Percentiles rank a stretch among this genome's conserved stretches.
These are phyloP conservation scores for Microcyclospora pomicola DNA, from an alignment of 2,329 filamentous ascomycete species.

Conservation along the genomic window DNA sequence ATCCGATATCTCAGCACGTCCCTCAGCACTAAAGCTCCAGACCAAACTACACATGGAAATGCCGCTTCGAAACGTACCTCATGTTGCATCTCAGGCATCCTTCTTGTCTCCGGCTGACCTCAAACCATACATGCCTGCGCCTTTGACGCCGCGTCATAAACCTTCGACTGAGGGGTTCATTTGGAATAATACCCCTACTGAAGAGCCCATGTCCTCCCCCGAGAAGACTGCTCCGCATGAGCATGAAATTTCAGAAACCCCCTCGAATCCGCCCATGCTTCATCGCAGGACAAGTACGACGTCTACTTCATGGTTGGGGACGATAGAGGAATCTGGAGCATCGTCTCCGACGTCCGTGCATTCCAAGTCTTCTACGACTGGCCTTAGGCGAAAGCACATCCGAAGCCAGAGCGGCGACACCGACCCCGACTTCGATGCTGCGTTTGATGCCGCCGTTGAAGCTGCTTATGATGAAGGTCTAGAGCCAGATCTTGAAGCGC, in stretches of 20 bases:
- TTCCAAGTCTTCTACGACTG: conserved; percentile 60
- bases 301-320: conserved; percentile 31
- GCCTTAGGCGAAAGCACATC: conserved; percentile 55
- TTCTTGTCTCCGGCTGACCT: conserved; percentile 22
- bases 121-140: conserved; percentile 49
- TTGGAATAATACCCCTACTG: too few relatives aligned
- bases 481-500: conserved; percentile 50
- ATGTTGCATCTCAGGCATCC: too few relatives aligned
- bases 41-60: too few relatives aligned
- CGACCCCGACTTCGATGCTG: conserved; percentile 84
- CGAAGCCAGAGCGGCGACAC: conserved; percentile 56
- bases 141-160: conserved; percentile 52
- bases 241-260: too few relatives aligned
- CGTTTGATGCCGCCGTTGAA: conserved; percentile 87
- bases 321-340: conserved; percentile 60
- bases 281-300: conserved; percentile 9
- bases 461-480: conserved; percentile 89
- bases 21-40: too few relatives aligned
- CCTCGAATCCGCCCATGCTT: too few relatives aligned
- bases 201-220: too few relatives aligned
- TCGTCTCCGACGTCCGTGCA: conserved; percentile 75
- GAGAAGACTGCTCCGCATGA: too few relatives aligned
- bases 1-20: too few relatives aligned
- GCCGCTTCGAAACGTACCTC: too few relatives aligned
- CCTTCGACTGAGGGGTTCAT: conserved; percentile 28